These are phyloP conservation scores for Arthrobotrys sinensis DNA, from an alignment of 2,329 filamentous ascomycete genomes.

Conservation along the genomic window DNA sequence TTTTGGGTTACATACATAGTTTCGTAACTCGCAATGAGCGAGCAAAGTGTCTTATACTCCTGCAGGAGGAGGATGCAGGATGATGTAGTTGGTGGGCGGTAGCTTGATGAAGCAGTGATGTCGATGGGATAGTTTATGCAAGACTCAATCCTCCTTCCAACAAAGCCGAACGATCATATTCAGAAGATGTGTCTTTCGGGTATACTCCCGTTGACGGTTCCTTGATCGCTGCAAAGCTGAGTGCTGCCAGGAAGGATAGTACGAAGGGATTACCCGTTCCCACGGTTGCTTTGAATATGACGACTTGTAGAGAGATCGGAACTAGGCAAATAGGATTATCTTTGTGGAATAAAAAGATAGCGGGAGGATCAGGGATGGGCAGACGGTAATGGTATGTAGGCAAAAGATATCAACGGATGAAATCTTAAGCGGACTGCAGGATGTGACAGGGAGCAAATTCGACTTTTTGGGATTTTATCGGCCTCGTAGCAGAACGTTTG, in stretches of 20 bases:
- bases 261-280: neutral
- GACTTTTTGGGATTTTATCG: too few species aligned
- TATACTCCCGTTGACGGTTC: conserved; percentile 35
- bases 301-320: neutral
- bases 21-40: neutral
- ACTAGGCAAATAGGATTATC: neutral
- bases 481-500: too few species aligned
- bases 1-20: too few species aligned
- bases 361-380: conserved; percentile 9
- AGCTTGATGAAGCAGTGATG: conserved; percentile 12
- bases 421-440: neutral
- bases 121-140: neutral
- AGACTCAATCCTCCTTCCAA: conserved; percentile 9
- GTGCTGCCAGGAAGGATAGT: conserved; percentile 30
- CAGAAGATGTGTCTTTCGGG: conserved; percentile 44
- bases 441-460: neutral
- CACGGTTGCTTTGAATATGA: conserved; percentile 24
- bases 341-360: conserved; percentile 8
- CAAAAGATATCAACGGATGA: neutral
- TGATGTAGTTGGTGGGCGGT: conserved; percentile 3
- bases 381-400: neutral
- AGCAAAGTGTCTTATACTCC: neutral
- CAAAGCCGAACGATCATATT: conserved; percentile 28
- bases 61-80: conserved; percentile 8
- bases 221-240: conserved; percentile 49